phyloP scores from a whole-genome alignment of 2,329 filamentous ascomycete species.

The Pleurostoma richardsiae region DNA sequence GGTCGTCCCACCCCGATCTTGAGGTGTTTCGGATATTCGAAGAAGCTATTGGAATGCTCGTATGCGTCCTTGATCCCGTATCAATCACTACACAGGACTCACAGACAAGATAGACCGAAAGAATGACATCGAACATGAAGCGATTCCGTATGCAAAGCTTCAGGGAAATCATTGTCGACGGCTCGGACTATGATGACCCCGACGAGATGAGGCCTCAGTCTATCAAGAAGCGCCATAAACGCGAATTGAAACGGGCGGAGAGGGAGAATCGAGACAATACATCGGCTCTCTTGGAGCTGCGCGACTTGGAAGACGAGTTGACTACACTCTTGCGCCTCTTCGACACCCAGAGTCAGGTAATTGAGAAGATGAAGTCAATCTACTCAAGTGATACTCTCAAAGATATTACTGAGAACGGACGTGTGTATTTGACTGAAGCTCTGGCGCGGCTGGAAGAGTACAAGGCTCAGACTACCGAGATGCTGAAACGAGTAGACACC shows the following conservation, averaged over 20 bases:
- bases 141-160: slow-evolving; percentile 55
- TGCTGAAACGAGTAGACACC: slow-evolving; percentile 51
- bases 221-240: slow-evolving; percentile 36
- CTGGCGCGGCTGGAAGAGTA: slow-evolving; percentile 50
- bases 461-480: slow-evolving; percentile 46
- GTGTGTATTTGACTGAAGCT: slow-evolving; percentile 46
- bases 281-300: slow-evolving; percentile 55
- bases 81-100: background rate
- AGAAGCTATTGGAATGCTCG: slow-evolving; percentile 59
- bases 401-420: slow-evolving; percentile 37
- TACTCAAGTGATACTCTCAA: slow-evolving; percentile 35
- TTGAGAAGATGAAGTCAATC: slow-evolving; percentile 40
- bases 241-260: slow-evolving; percentile 38
- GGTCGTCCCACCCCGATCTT: slow-evolving; percentile 54
- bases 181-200: slow-evolving; percentile 27
- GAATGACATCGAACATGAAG: slow-evolving; percentile 58
- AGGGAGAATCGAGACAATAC: slow-evolving; percentile 58
- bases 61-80: slow-evolving; percentile 19
- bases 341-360: slow-evolving; percentile 46
- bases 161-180: slow-evolving; percentile 26
- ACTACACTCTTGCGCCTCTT: slow-evolving; percentile 52
- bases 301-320: slow-evolving; percentile 61
- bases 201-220: slow-evolving; percentile 29
- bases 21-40: slow-evolving; percentile 63
- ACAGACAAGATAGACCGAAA: slow-evolving; percentile 43